Percentiles rank a stretch among this genome's conserved stretches.
Conservation (phyloP, 495 filamentous ascomycete species). For the Evernia prunastri region DNA sequence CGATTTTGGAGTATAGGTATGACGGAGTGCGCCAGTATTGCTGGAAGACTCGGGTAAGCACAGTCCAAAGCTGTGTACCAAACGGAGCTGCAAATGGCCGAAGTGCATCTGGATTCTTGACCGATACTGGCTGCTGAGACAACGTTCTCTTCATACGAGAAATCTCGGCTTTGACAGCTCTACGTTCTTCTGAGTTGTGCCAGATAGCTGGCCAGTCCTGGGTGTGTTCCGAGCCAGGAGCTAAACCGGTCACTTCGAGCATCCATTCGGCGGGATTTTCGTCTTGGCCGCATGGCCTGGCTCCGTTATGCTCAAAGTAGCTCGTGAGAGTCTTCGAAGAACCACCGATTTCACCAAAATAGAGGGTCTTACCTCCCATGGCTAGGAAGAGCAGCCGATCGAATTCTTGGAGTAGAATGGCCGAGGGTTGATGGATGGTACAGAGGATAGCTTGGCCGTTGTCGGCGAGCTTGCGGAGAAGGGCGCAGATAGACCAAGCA, state of each 20-base stretch:
- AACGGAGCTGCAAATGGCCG: constrained; percentile 52
- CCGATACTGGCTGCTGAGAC: constrained; percentile 16
- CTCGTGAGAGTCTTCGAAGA: constrained; percentile 63
- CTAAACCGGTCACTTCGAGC: constrained; percentile 87
- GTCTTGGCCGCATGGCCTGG: constrained; percentile 60
- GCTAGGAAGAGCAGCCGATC: constrained; percentile 81
- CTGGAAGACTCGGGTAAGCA: constrained; percentile 63
- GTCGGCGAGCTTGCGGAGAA: constrained; percentile 75
- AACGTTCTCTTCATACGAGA: constrained; percentile 49
- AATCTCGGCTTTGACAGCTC: constrained; percentile 57
- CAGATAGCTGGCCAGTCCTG: constrained; percentile 83
- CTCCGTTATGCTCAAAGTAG: constrained; percentile 81
- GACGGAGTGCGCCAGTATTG: constrained; percentile 86
- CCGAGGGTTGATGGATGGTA: constrained; percentile 90
- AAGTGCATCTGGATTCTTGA: constrained; percentile 34
- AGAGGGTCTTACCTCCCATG: constrained; percentile 75
- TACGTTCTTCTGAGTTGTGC: too few relatives aligned
- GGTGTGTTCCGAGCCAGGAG: constrained; percentile 65
- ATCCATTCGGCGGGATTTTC: constrained; percentile 96
- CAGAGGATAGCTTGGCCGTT: constrained; percentile 82
- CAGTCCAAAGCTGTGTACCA: constrained; percentile 45
- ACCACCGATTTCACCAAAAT: constrained; percentile 84
- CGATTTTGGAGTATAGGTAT: constrained; percentile 76
- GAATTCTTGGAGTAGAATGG: constrained; percentile 86
- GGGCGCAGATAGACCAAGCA: constrained; percentile 72